Base-by-base conservation (phyloP, 73 alveolate species). In the Breviolum minutum region DNA sequence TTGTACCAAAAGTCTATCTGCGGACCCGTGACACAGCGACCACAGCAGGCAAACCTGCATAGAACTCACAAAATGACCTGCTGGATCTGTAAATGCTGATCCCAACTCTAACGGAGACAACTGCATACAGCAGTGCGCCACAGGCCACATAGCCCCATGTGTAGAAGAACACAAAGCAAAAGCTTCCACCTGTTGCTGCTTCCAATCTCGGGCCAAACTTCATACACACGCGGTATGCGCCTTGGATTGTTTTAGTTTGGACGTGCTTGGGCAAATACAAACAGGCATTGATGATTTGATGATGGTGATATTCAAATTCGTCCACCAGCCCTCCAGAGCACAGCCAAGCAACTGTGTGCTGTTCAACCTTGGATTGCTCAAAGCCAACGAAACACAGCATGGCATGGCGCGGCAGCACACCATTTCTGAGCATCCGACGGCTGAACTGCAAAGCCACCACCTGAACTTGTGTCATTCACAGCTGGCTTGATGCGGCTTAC, bases 1-100 rank as follows among this genome's bases (percentile, higher is more conserved):
- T 94, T 94, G 99, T 94, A 94, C 94, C 94, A 94, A 86, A 94
- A 63, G 94, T 94, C 99, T 74, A 94, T 94, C 82, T 62, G 27
- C 68, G 99, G 99, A 61, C 99, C 99, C 63, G 99, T 94, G 60
- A 94, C 74, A 79, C 99, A 77, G 11, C 99, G 92, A 63, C 99
- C 99, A 40, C 99, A 80, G 63, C 99, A 94, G 71, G 71, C 63
- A 26, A 94, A 94, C 99, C 94, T 92, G 54, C 19, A 48, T 26
- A 7, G 40, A 61, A 22, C 30, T 77, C 87, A n/a, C 54, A 40
- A 40, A 40, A 40, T n/a, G 30, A 76, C 8, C 20, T n/a, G 86
- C n/a, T 26, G 77, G 20, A 19, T 8, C 32, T 14, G 73, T 19
- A 12, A 13, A 82, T 82, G 73, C 40, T 14, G 54, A 14, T 81